These are phyloP conservation scores for Diplocarpon mali DNA, from an alignment of 2,329 filamentous ascomycete genomes.

Conservation along the genomic window DNA sequence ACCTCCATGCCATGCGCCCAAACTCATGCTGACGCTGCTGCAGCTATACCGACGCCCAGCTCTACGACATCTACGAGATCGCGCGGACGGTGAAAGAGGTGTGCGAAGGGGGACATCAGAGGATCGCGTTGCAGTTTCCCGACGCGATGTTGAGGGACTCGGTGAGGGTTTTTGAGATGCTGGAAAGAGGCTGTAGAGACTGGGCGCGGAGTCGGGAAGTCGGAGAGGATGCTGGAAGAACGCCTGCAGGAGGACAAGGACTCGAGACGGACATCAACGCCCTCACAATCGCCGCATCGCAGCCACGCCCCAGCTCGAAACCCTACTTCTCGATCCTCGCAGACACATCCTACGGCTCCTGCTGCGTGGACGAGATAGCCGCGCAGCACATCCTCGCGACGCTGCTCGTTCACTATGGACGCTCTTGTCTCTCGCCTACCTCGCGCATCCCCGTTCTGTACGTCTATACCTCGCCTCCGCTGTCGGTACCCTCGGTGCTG, in stretches of 20 bases:
- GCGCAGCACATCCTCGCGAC: slow-evolving; percentile 89
- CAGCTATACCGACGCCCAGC: slow-evolving; percentile 47
- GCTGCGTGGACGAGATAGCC: slow-evolving; percentile 93
- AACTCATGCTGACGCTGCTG: not conserved
- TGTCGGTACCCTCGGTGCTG: slow-evolving; percentile 49
- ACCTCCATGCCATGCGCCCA: not conserved
- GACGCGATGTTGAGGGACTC: slow-evolving; percentile 86
- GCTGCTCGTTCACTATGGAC: slow-evolving; percentile 86
- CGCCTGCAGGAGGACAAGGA: not conserved
- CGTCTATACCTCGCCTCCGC: slow-evolving; percentile 66
- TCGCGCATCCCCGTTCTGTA: slow-evolving; percentile 80
- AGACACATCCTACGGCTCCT: slow-evolving; percentile 93
- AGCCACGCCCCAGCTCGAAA: not conserved
- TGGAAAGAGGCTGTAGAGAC: slow-evolving; percentile 40
- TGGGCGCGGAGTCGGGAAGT: not conserved
- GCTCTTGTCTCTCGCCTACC: slow-evolving; percentile 85
- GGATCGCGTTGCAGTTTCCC: slow-evolving; percentile 88
- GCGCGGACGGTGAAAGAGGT: slow-evolving; percentile 69
- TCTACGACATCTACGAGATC: slow-evolving; percentile 75
- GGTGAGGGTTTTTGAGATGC: slow-evolving; percentile 60
- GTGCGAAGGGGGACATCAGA: slow-evolving; percentile 54
- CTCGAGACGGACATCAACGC: slow-evolving; percentile 17
- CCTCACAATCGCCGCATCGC: not conserved
- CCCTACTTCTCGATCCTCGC: slow-evolving; percentile 68
- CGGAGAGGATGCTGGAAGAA: slow-evolving; percentile 8